These are phyloP conservation scores for Trichosporon sp. DNA, from an alignment of 1,284 basidiomycete species.

Conservation along the genomic window DNA sequence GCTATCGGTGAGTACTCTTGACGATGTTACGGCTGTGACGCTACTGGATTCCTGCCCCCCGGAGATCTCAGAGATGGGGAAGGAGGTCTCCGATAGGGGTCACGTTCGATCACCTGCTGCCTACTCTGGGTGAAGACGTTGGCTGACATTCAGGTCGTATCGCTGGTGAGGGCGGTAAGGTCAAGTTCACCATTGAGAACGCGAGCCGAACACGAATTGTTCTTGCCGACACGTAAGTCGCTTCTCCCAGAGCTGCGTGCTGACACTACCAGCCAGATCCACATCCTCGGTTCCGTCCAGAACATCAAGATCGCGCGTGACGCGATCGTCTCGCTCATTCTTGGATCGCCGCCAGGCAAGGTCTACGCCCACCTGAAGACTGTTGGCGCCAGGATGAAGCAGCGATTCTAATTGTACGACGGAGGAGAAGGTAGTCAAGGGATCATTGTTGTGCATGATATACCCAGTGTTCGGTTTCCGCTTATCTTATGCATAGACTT, in stretches of 20 bases:
- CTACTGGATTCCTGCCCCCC: too few species aligned
- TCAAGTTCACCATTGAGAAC: conserved; percentile 98
- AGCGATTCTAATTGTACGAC: conserved; percentile 62
- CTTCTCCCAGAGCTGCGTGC: not conserved
- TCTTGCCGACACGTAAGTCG: conserved; percentile 86
- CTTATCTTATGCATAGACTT: conserved; percentile 2
- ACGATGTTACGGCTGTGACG: too few species aligned
- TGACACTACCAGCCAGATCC: conserved; percentile 58
- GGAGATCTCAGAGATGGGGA: too few species aligned
- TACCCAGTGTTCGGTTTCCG: conserved; percentile 24
- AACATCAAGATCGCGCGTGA: conserved; percentile 98
- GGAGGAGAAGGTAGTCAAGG: conserved; percentile 11
- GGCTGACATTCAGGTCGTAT: conserved; percentile 70
- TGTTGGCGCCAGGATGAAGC: conserved; percentile 89
- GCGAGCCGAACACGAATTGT: conserved; percentile 93
- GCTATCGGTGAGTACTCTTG: conserved; percentile 72
- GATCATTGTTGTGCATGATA: conserved; percentile 33
- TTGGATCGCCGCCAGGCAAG: conserved; percentile 89
- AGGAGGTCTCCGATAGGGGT: too few species aligned
- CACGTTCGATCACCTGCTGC: not conserved
- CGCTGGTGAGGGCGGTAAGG: conserved; percentile 96
- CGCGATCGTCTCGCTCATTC: conserved; percentile 90
- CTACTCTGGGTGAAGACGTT: not conserved
- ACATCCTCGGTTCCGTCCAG: conserved; percentile 63
- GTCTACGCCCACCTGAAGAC: conserved; percentile 90